A percentile compares a stretch with the other conserved stretches of the same genome.
Evolutionary conservation across 2,329 filamentous ascomycete species (phyloP).

Genomic region (Fusarium duplospermum): DNA sequence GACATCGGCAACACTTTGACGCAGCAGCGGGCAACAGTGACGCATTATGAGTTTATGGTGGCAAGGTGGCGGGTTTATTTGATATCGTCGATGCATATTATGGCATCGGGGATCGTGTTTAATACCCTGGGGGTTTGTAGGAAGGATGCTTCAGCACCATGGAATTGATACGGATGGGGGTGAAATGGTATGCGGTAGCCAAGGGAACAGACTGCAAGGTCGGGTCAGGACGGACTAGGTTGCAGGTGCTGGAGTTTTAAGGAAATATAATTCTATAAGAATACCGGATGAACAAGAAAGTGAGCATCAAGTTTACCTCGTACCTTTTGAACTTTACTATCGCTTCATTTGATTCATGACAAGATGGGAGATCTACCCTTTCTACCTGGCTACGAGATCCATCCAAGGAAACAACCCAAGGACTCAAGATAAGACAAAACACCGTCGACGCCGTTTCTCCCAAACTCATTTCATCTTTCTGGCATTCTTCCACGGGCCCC

Average conservation of each 20-base stretch:
- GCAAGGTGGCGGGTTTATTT: slow-evolving; percentile 6
- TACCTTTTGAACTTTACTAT: not conserved
- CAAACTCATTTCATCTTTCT: slow-evolving; percentile 3
- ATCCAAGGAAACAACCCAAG: not conserved
- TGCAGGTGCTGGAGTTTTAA: slow-evolving; percentile 14
- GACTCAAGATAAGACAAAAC: slow-evolving; percentile 23
- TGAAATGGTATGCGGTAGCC: not conserved
- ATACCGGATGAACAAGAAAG: not conserved
- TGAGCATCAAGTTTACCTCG: not conserved
- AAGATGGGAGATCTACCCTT: slow-evolving; percentile 26
- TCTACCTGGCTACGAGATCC: slow-evolving; percentile 3
- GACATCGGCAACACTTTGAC: slow-evolving; percentile 13
- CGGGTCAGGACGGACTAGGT: not conserved
- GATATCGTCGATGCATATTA: slow-evolving; percentile 26
- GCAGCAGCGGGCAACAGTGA: slow-evolving; percentile 27
- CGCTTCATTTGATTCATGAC: slow-evolving; percentile 13
- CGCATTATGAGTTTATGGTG: slow-evolving; percentile 23
- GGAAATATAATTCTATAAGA: not conserved
- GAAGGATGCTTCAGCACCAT: not conserved
- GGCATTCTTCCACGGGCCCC: not conserved
- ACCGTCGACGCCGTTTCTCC: slow-evolving; percentile 36
- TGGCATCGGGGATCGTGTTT: slow-evolving; percentile 24
- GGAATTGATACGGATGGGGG: not conserved
- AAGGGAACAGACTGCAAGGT: not conserved
- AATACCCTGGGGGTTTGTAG: slow-evolving; percentile 23